Percentiles rank a stretch among this genome's conserved stretches.
Evolutionary conservation across 192 early-diverging fungal genomes (phyloP).

Genomic region (Podila verticillata): DNA sequence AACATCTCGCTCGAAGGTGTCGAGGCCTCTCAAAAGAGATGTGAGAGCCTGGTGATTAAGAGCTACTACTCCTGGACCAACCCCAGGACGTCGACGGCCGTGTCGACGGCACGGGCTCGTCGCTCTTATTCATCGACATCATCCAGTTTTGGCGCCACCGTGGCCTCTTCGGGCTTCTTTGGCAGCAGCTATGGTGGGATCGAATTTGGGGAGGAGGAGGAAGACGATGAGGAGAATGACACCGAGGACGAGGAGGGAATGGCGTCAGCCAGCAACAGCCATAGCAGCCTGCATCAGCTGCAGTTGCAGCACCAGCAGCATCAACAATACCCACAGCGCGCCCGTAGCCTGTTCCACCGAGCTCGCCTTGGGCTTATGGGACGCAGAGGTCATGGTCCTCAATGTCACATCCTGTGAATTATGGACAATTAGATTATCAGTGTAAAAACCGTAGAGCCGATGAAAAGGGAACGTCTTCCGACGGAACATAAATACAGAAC

Average conservation of each 20-base stretch:
- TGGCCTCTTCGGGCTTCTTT: background rate
- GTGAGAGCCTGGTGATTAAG: slow-evolving; percentile 51
- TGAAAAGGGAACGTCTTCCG: too few relatives aligned
- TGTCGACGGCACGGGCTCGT: background rate
- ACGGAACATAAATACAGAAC: too few relatives aligned
- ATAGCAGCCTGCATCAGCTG: slow-evolving; percentile 36
- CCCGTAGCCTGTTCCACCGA: slow-evolving; percentile 16
- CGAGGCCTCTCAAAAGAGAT: slow-evolving; percentile 43
- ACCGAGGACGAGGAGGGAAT: slow-evolving; percentile 21
- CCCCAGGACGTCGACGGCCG: slow-evolving; percentile 14
- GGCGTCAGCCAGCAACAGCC: background rate
- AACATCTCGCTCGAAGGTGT: slow-evolving; percentile 60
- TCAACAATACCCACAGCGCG: slow-evolving; percentile 12
- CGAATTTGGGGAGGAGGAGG: background rate
- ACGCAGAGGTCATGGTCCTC: background rate
- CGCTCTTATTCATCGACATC: slow-evolving; percentile 4
- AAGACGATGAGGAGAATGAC: slow-evolving; percentile 8
- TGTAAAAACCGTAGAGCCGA: too few relatives aligned
- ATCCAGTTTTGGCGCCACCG: background rate
- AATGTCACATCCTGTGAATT: slow-evolving; percentile 1
- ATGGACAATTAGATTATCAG: too few relatives aligned
- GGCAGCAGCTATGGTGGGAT: slow-evolving; percentile 6
- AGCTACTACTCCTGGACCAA: slow-evolving; percentile 60
- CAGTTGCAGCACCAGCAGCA: slow-evolving; percentile 44
- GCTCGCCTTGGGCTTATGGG: slow-evolving; percentile 28